Evolutionary conservation across 2,329 filamentous ascomycete species (phyloP).

Genomic region (Cladosporium austrohemisphaericum): DNA sequence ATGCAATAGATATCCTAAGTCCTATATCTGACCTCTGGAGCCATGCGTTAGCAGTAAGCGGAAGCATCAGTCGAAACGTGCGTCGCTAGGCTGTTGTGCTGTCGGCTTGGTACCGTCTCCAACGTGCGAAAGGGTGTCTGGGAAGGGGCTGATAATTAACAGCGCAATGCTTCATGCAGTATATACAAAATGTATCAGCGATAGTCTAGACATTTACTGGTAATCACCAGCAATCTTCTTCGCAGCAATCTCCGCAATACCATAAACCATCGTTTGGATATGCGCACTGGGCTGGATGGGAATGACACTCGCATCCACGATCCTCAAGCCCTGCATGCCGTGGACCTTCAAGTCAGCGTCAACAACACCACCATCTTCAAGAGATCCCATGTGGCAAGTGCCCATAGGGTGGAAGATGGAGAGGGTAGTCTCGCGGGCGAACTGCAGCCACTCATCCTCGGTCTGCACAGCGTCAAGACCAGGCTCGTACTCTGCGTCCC

Average conservation of each 20-base stretch:
- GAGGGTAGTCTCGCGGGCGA: slow-evolving; percentile 23
- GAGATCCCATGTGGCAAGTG: slow-evolving; percentile 20
- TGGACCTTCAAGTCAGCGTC: slow-evolving; percentile 25
- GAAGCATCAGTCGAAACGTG: too few relatives aligned
- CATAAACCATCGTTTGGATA: slow-evolving; percentile 26
- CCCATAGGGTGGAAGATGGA: slow-evolving; percentile 24
- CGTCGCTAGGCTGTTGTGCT: too few relatives aligned
- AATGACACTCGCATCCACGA: slow-evolving; percentile 33
- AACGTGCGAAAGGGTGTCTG: too few relatives aligned
- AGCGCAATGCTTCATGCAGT: too few relatives aligned
- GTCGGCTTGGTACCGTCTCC: too few relatives aligned
- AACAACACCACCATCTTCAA: slow-evolving; percentile 23
- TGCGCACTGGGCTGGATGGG: slow-evolving; percentile 24
- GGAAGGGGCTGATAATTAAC: too few relatives aligned
- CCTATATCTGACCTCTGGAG: too few relatives aligned
- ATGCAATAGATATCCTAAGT: too few relatives aligned
- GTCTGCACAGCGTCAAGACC: slow-evolving; percentile 15
- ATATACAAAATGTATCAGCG: too few relatives aligned
- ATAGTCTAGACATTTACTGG: neutral
- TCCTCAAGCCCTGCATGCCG: slow-evolving; percentile 25
- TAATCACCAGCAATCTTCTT: slow-evolving; percentile 21
- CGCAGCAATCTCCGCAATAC: slow-evolving; percentile 28
- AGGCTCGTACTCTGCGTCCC: slow-evolving; percentile 23
- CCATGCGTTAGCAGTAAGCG: too few relatives aligned
- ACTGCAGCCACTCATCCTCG: slow-evolving; percentile 23